A percentile compares a stretch with the other conserved stretches of the same genome.
Conservation (phyloP, 495 filamentous ascomycete genomes). For the Aspergillus ellipticus region DNA sequence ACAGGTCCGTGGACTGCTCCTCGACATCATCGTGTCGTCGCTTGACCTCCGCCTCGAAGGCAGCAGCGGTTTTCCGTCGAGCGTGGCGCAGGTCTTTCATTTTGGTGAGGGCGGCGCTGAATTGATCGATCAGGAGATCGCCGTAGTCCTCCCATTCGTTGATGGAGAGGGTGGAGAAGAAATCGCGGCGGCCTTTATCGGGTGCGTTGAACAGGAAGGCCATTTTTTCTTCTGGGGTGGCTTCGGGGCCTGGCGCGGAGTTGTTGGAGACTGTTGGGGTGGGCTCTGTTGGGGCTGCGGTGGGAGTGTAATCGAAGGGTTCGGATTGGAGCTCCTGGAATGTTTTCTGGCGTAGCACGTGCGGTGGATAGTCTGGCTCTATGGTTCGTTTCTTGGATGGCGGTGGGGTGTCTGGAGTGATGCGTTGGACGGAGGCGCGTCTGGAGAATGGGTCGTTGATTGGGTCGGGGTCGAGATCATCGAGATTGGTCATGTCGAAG, state of each 20-base stretch:
- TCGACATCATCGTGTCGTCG: slow-evolving; percentile 44
- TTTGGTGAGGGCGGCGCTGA: slow-evolving; percentile 57
- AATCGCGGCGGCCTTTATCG: slow-evolving; percentile 51
- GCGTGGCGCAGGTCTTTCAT: slow-evolving; percentile 60
- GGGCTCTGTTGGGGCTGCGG: slow-evolving; percentile 6
- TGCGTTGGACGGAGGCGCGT: slow-evolving; percentile 18
- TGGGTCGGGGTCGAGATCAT: slow-evolving; percentile 29
- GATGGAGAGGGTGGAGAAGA: slow-evolving; percentile 61
- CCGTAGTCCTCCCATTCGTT: slow-evolving; percentile 80
- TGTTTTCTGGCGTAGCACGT: slow-evolving; percentile 40
- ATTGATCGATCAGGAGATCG: slow-evolving; percentile 72
- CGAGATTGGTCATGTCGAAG: slow-evolving; percentile 36
- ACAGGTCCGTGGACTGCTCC: slow-evolving; percentile 33
- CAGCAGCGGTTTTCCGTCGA: slow-evolving; percentile 59
- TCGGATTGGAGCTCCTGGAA: slow-evolving; percentile 43
- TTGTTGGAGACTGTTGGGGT: slow-evolving; percentile 8
- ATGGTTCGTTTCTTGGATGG: slow-evolving; percentile 33
- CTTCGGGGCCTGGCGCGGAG: slow-evolving; percentile 3
- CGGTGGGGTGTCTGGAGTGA: no score
- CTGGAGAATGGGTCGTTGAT: slow-evolving; percentile 34
- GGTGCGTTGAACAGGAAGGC: slow-evolving; percentile 26
- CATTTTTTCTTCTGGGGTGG: slow-evolving; percentile 23
- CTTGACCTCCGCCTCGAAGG: slow-evolving; percentile 67
- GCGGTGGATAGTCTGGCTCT: slow-evolving; percentile 40
- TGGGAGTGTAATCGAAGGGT: slow-evolving; percentile 37